A percentile compares a stretch with the other conserved stretches of the same genome.
These are phyloP conservation scores for Thielaviopsis ethacetica DNA, from an alignment of 2,329 filamentous ascomycete genomes.

Conservation along the genomic window DNA sequence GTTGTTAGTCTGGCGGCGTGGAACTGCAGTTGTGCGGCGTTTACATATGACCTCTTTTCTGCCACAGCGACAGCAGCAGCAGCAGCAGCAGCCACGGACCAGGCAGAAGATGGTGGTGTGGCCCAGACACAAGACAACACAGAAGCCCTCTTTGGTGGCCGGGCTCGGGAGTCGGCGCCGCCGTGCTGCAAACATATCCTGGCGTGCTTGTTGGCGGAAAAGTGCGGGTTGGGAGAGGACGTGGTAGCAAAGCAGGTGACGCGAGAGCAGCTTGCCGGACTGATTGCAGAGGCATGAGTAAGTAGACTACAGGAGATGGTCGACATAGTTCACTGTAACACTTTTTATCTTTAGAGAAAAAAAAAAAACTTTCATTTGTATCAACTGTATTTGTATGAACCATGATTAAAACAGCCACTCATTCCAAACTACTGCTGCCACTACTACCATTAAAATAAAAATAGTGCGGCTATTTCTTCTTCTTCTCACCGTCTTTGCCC, in stretches of 20 bases:
- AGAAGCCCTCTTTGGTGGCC: slow-evolving; percentile 30
- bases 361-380: no score
- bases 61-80: neutral
- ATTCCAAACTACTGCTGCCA: neutral
- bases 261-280: slow-evolving; percentile 56
- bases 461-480: slow-evolving; percentile 24
- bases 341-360: no score
- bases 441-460: neutral
- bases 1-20: slow-evolving; percentile 59
- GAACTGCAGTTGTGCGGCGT: slow-evolving; percentile 82
- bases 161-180: slow-evolving; percentile 22
- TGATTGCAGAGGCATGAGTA: slow-evolving; percentile 31
- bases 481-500: slow-evolving; percentile 36
- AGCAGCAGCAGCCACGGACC: neutral
- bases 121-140: neutral
- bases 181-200: slow-evolving; percentile 78
- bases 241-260: slow-evolving; percentile 37
- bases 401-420: neutral
- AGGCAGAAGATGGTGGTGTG: neutral
- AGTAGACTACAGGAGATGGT: neutral
- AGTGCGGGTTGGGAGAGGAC: slow-evolving; percentile 27
- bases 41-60: slow-evolving; percentile 55
- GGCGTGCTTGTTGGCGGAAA: slow-evolving; percentile 60
- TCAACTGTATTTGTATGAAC: no score
- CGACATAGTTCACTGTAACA: no score